Conservation (phyloP, 148 eudicot species). For the Camellia sinensis region DNA sequence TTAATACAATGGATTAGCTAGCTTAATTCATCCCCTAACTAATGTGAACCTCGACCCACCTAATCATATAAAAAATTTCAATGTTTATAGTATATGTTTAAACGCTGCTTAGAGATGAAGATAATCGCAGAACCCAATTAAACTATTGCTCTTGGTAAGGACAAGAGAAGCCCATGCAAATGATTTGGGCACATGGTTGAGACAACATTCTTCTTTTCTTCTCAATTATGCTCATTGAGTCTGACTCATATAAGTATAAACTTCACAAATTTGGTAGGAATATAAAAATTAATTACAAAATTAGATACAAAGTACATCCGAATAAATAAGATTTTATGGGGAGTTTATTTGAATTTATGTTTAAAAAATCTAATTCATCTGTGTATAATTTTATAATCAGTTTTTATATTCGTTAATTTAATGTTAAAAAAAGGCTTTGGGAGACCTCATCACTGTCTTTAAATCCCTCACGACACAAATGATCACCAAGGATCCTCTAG, state of each 20-base stretch:
- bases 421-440: neutral
- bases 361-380: no score
- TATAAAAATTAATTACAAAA: no score
- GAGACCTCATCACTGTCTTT: slow-evolving; percentile 8
- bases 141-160: slow-evolving; percentile 1
- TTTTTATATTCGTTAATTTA: neutral
- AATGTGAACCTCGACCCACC: no score
- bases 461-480: slow-evolving; percentile 29
- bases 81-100: neutral
- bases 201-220: slow-evolving; percentile 5
- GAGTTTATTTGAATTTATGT: no score
- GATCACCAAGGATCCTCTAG: no score
- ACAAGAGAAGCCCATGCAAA: slow-evolving; percentile 28
- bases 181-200: slow-evolving; percentile 28
- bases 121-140: neutral
- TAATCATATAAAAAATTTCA: neutral
- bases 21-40: no score
- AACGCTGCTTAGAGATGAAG: slow-evolving; percentile 8
- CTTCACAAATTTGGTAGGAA: no score
- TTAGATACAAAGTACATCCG: no score
- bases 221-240: neutral
- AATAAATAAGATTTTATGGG: no score
- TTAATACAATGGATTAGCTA: no score
- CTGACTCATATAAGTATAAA: neutral
- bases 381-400: no score